Conservation (phyloP, 139 green algal species). For the Pleodorina starrii region DNA sequence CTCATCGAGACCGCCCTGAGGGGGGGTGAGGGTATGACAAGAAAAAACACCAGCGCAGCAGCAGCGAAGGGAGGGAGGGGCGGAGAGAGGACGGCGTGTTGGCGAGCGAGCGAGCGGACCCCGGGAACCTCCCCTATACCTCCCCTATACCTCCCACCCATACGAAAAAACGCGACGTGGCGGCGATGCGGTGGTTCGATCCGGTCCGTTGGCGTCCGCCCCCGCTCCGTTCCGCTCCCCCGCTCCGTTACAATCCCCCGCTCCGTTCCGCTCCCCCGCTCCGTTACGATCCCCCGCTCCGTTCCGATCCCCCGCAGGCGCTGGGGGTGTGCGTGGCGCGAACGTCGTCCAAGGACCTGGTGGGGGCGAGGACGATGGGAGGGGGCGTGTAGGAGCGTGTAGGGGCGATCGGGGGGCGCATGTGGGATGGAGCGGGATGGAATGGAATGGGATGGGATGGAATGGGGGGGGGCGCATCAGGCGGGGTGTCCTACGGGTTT, state of each 20-base stretch:
- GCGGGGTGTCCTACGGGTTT: background rate
- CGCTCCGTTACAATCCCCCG: background rate
- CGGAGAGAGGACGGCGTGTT: too few relatives aligned
- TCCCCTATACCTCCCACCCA: too few relatives aligned
- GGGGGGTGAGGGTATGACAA: too few relatives aligned
- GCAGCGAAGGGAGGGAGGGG: too few relatives aligned
- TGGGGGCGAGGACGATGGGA: conserved; percentile 9
- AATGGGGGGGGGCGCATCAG: background rate
- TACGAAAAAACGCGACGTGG: too few relatives aligned
- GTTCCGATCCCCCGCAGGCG: background rate
- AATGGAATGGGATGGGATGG: background rate
- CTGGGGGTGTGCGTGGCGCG: conserved; percentile 75
- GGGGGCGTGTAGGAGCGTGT: background rate
- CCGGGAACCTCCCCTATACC: too few relatives aligned
- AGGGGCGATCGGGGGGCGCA: too few relatives aligned
- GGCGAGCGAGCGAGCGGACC: too few relatives aligned
- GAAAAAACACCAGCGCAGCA: too few relatives aligned
- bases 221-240: background rate
- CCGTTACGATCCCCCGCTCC: background rate
- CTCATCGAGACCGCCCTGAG: too few relatives aligned
- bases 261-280: background rate
- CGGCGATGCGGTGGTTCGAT: too few relatives aligned
- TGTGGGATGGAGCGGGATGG: background rate
- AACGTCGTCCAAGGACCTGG: conserved; percentile 76
- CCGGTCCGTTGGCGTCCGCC: too few relatives aligned